A percentile compares a stretch with the other conserved stretches of the same genome.
phyloP scores from a whole-genome alignment of 768 basidiomycete species.

The Postia placenta region DNA sequence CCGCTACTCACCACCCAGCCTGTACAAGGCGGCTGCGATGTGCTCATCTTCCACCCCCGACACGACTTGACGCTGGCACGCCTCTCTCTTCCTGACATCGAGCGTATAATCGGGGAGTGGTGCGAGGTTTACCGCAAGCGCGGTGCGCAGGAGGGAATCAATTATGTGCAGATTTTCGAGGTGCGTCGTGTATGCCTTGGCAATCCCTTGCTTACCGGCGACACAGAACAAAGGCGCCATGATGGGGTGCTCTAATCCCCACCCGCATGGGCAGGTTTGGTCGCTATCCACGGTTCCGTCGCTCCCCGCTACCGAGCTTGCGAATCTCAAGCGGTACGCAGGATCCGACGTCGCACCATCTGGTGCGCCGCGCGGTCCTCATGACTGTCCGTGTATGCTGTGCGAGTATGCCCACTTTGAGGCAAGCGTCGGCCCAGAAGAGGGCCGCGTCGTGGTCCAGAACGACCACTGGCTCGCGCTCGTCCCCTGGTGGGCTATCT shows the following conservation, averaged over 20 bases:
- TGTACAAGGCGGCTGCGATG: constrained; percentile 80
- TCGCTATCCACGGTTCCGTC: constrained; percentile 69
- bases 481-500: constrained; percentile 94
- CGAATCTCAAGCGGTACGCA: constrained; percentile 47
- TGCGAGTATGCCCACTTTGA: constrained; percentile 78
- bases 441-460: constrained; percentile 59
- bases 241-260: constrained; percentile 95
- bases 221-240: constrained; percentile 64
- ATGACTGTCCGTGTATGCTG: constrained; percentile 61
- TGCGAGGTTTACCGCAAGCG: constrained; percentile 52
- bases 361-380: constrained; percentile 45
- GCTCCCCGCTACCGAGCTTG: constrained; percentile 61
- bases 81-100: constrained; percentile 51
- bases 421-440: constrained; percentile 30
- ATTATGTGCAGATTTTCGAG: constrained; percentile 89
- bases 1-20: constrained; percentile 61
- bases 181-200: constrained; percentile 29
- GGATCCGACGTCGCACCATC: constrained; percentile 27
- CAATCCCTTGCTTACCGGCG: background rate
- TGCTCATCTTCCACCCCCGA: constrained; percentile 78
- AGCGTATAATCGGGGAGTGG: constrained; percentile 69
- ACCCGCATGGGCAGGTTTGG: constrained; percentile 92
- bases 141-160: constrained; percentile 58
- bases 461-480: constrained; percentile 78
- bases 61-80: constrained; percentile 82